Evolutionary conservation across 306 rosid genomes (phyloP), one percentile per base, ranked within the genome.

Genomic region (Geum urbanum): DNA sequence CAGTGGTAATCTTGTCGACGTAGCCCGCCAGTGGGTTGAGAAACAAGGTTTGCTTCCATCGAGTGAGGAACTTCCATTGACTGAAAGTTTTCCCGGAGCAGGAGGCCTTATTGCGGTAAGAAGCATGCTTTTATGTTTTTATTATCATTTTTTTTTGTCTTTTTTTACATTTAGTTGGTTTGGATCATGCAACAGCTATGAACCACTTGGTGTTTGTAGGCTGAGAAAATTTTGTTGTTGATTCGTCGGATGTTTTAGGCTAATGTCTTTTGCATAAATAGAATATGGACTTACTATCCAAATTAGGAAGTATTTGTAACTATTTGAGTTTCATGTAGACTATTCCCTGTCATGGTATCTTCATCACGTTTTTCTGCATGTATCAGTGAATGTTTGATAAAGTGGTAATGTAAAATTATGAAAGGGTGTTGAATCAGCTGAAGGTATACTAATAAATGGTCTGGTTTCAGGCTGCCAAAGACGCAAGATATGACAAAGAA

Each of bases 1-100:
- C 79, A 89, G 89, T 67, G 99, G 99, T 27, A 95, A 91, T 87
- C 97, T 95, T 75, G 97, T 95, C 77, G 99, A 95, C 19, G 96
- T 54, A 74, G 99, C 99, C 74, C 97, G 97, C 56, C 99, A 91
- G 48, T 95, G 99, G 99, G 99, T 91, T 19, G 99, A 91, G 84
- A 95, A 91, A 88, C 97, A 95, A 85, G 99, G 99, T 79, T 79
- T 95, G 78, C 96, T 95, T 75, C 89, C 96, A 57, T 86, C 94
- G 80, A 95, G 95, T 64, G 97, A 95, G 82, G 99, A 95, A 80
- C 94, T 95, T 82, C 99, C 99, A 6, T 78, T 95, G 81, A 89
- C 97, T 11, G 99, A 91, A 76, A 84, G 84, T 83, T 95, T 95
- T 85, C 99, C 99, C 60, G 82, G 95, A 39, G 61, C 77, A 67